Percentiles rank a stretch among this genome's conserved stretches.
phyloP scores from a whole-genome alignment of 495 filamentous ascomycete genomes.

The Xylaria telfairii region DNA sequence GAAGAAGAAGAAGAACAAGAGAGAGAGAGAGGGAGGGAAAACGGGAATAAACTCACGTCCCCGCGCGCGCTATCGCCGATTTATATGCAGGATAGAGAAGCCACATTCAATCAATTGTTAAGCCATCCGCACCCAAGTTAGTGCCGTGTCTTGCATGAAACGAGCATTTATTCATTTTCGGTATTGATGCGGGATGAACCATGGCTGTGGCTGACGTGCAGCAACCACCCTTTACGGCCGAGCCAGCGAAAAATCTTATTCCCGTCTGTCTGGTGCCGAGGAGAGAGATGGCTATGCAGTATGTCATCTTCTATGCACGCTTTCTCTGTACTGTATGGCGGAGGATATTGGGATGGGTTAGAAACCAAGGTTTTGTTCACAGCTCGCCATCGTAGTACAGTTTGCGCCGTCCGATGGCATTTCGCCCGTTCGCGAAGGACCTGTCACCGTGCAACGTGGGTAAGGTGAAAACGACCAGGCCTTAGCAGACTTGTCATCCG shows the following conservation, averaged over 20 bases:
- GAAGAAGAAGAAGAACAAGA: neutral
- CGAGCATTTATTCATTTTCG: neutral
- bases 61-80: neutral
- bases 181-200: neutral
- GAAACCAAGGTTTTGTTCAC: too few relatives aligned
- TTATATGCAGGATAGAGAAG: neutral
- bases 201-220: neutral
- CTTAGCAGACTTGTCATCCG: neutral
- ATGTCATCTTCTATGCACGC: neutral
- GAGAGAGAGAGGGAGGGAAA: neutral
- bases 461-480: neutral
- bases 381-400: neutral
- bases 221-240: constrained; percentile 10
- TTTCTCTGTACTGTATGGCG: neutral
- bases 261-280: constrained; percentile 3
- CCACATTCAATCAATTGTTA: neutral
- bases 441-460: neutral
- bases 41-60: neutral
- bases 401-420: neutral
- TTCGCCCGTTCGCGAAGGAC: neutral
- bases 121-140: neutral
- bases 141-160: neutral
- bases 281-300: neutral
- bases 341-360: neutral
- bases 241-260: neutral